Conservation (phyloP, 1,139 yeast genomes). For the Pichia sp. region DNA sequence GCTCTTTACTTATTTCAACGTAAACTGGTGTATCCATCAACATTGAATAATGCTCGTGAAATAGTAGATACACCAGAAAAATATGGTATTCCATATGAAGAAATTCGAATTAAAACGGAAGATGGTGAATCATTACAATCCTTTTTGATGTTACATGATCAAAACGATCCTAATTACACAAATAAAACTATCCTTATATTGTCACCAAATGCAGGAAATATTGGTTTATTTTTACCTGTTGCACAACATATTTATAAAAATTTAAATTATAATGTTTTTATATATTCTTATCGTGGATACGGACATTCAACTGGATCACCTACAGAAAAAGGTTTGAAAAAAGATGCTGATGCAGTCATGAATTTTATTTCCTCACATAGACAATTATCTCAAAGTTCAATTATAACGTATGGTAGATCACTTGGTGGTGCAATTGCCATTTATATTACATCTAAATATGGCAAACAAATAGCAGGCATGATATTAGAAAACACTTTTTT, state of each 20-base stretch:
- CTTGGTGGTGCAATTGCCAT: constrained; percentile 94
- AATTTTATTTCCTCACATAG: constrained; percentile 49
- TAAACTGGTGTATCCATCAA: constrained; percentile 72
- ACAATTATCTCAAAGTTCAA: constrained; percentile 44
- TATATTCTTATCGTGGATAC: constrained; percentile 88
- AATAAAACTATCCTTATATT: constrained; percentile 70
- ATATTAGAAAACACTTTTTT: constrained; percentile 84
- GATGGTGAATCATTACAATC: constrained; percentile 58
- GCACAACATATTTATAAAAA: constrained; percentile 62
- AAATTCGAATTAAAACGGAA: constrained; percentile 50
- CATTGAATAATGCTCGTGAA: constrained; percentile 70
- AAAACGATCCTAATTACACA: constrained; percentile 35
- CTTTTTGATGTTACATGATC: constrained; percentile 44
- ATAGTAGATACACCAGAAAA: constrained; percentile 74
- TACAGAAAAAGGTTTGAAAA: constrained; percentile 70
- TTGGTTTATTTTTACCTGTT: constrained; percentile 85
- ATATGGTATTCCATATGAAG: constrained; percentile 64
- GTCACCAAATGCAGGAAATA: constrained; percentile 95
- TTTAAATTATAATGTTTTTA: constrained; percentile 71
- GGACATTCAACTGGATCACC: constrained; percentile 80
- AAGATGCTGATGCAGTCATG: constrained; percentile 74
- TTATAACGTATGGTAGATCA: constrained; percentile 80
- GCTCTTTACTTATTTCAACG: constrained; percentile 66
- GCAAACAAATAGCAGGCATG: constrained; percentile 39
- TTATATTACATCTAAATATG: constrained; percentile 60